Evolutionary conservation across 2,329 filamentous ascomycete genomes (phyloP).

Genomic region (Grosmannia clavigera): DNA sequence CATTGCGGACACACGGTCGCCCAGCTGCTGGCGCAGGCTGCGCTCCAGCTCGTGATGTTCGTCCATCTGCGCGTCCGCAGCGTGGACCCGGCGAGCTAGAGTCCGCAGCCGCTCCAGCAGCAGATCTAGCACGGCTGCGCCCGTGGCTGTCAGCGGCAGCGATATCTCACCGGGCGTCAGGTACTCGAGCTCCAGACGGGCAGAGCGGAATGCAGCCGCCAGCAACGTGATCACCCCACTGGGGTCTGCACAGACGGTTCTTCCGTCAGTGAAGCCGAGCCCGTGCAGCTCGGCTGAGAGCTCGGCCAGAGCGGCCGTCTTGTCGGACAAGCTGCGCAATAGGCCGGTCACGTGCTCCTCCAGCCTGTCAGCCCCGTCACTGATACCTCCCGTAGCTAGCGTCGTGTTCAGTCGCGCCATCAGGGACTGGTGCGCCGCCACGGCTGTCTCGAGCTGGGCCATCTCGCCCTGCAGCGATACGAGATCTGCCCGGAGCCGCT

Average conservation of each 20-base stretch:
- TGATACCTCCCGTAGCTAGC: conserved; percentile 14
- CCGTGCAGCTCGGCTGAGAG: conserved; percentile 31
- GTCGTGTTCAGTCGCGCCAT: conserved; percentile 24
- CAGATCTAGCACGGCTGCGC: conserved; percentile 43
- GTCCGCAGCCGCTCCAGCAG: conserved; percentile 37
- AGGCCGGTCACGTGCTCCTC: conserved; percentile 31
- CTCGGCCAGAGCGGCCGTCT: conserved; percentile 31
- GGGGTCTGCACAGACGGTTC: conserved; percentile 21
- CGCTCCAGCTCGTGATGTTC: conserved; percentile 46
- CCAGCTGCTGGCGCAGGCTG: conserved; percentile 43
- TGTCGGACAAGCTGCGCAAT: conserved; percentile 33
- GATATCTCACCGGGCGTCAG: conserved; percentile 45
- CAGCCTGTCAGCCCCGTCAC: conserved; percentile 16
- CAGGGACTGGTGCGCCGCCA: conserved; percentile 34
- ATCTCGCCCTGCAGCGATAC: conserved; percentile 36
- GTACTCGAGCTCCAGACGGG: conserved; percentile 50
- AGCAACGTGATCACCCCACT: conserved; percentile 37
- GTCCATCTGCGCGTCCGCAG: conserved; percentile 42
- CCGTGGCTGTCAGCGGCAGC: conserved; percentile 38
- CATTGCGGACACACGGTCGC: conserved; percentile 38
- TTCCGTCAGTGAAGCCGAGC: conserved; percentile 39
- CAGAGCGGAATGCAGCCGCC: conserved; percentile 37
- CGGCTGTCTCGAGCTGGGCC: conserved; percentile 30
- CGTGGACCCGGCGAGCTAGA: conserved; percentile 31
- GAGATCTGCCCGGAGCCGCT: conserved; percentile 32